Evolutionary conservation across 1,284 basidiomycete genomes (phyloP), one percentile per base, ranked within the genome.

Genomic region (Cutaneotrichosporon sp.): DNA sequence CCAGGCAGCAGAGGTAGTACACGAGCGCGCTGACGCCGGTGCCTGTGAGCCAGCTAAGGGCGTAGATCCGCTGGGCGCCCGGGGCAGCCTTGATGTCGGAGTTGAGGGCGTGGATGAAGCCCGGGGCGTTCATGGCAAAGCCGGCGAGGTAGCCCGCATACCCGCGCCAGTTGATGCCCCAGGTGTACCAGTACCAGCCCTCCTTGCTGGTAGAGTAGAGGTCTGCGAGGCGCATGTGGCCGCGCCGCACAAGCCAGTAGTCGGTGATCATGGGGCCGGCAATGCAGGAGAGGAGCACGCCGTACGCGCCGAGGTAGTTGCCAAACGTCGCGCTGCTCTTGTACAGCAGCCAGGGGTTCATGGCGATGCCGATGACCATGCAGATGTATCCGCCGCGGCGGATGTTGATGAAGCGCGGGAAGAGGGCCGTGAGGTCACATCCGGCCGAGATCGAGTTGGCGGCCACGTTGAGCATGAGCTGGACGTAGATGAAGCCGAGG

Each of bases 401-500:
- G 71, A 94, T 93, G 18, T 89, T 92, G 72, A 94, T 87, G 80
- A 87, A 93, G 31, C 88, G 87, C 59, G 91, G 90, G 68, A 87
- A 82, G 36, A 92, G 82, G 3, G 90, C 87, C 1, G 91, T 92
- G 67, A 93, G 80, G 78, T 94, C 91, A 71, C 90, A 91, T 7
- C 92, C 90, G 5, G 91, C 91, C 38, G 87, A 88, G 67, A 93
- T 86, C 4, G 88, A 89, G 81, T 94, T 94, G 55, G 92, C 90
- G 13, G 89, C 88, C 69, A 92, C 89, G 76, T 90, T 91, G 47
- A 76, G 69, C 49, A 77, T 51, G 45, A 78, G 69, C 63, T 78
- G 77, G 25, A 73, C 75, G 54, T 75, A 79, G 63, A 78, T 72
- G 66, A 78, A 79, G 14, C 70, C 69, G 8, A 68, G 84, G 14